Base-by-base conservation (phyloP, 306 rosid species). In the Pterocarpus macrocarpus region DNA sequence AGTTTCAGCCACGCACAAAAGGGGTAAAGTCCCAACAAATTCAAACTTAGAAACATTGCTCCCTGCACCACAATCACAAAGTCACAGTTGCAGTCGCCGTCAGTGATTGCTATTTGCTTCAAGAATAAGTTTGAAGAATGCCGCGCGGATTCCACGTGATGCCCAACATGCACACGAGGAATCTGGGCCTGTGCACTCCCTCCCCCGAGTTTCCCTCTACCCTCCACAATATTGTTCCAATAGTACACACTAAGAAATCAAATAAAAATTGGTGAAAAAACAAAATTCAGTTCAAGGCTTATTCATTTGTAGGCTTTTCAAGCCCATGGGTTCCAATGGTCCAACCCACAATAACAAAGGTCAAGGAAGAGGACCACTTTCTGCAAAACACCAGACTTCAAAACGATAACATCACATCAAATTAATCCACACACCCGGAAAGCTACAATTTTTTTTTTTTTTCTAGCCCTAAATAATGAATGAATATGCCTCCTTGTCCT, bases 131-230 rank as follows among this genome's bases (percentile, higher is more conserved):
- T 39, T 16, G 50, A 47, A 71, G 22, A 71, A 28, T 57, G 17
- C 15, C 75, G 66, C 49, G 38, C 35, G 38, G 64, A 9, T 63
- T 63, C 45, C 91, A 85, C 88, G 86, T 82, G 91, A 75, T 57
- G 53, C 41, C 67, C 88, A 82, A 52, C 86, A 76, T 78, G 50
- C 79, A 61, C 92, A 77, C 81, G 68, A 75, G 69, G 3, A 67
- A 38, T 68, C 63, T 77, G 87, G 83, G 49, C 72, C 84, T 2
- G 10, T 52, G 80, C 35, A 80, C 63, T 82, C 83, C 53, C 90
- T 62, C 28, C 28, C 28, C 28, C 28, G 1, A 0, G 28, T 22
- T 22, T 22, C 28, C 28, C 28, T 22, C 28, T 22, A 22, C 28
- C 28, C 0, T 22, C 28, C 28, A 22, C 28, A 22, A 22, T 22